Base-by-base conservation (phyloP, 352 stramenopile species). In the Sclerospora graminicola region DNA sequence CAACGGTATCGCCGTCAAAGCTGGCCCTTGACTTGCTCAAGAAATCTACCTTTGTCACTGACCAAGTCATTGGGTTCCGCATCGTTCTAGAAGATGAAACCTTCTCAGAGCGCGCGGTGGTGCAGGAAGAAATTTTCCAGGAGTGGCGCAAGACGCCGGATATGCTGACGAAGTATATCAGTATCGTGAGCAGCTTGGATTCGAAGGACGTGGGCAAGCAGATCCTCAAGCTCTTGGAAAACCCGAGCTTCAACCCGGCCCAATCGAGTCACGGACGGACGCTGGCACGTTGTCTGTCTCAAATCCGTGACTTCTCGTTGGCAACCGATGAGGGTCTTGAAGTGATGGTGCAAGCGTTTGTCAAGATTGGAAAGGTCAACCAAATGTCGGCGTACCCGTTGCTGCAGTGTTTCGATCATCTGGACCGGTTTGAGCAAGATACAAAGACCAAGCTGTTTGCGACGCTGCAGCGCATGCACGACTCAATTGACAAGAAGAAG, bases 321-420 rank as follows among this genome's bases (percentile, higher is more conserved):
- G 55, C 74, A 8, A 90, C 79, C 8, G 74, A 87, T 20, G 79
- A 88, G 45, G 76, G 76, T 28, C 59, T 87, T 3, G 69, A 85
- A 8, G 54, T 91, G 15, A 81, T 86, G 69, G 54, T 63, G 1
- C 50, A 89, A 26, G 64, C 69, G 38, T 91, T 91, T 50, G 58
- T 56, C 8, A 84, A 83, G 56, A 82, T 88, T 18, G 79, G 76
- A 41, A 90, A 88, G 58, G 68, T 87, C 44, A 91, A 89, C 63
- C 71, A 91, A 47, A 89, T 87, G 76, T 80, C 76, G 26, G 76
- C 69, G 40, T 90, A 91, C 44, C 66, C 79, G 35, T 66, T 91
- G 50, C 37, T 91, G 50, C 69, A 79, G 53, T 82, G 68, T 49
- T 91, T 91, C 39, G 79, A 87, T 44, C 74, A 89, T 60, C 32